Conservation (phyloP, 2,329 filamentous ascomycete species). For the Penicillium palitans region DNA sequence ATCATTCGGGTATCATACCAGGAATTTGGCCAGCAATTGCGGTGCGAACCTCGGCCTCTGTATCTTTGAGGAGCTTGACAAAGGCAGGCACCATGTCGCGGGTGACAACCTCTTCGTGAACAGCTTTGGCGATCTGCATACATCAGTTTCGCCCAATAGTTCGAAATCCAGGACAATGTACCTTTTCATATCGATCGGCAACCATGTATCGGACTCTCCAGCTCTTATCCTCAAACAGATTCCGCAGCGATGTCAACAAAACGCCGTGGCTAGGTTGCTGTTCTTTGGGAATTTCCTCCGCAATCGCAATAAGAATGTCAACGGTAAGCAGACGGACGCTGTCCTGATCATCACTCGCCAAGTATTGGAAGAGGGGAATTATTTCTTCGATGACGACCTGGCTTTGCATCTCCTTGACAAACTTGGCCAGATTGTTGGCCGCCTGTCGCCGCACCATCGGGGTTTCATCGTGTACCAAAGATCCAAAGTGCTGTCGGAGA, state of each 20-base stretch:
- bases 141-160: slow-evolving; percentile 17
- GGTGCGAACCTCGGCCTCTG: slow-evolving; percentile 94
- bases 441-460: slow-evolving; percentile 98
- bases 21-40: slow-evolving; percentile 97
- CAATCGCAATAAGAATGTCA: slow-evolving; percentile 92
- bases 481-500: slow-evolving; percentile 85
- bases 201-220: slow-evolving; percentile 99
- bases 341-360: slow-evolving; percentile 95
- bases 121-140: slow-evolving; percentile 87
- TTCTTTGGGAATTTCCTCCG: slow-evolving; percentile 96
- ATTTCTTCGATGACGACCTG: slow-evolving; percentile 94
- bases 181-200: slow-evolving; percentile 97
- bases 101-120: slow-evolving; percentile 93
- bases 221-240: slow-evolving; percentile 97
- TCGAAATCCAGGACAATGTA: slow-evolving; percentile 38
- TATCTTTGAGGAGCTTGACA: slow-evolving; percentile 96
- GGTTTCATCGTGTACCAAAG: slow-evolving; percentile 95
- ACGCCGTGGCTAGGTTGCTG: slow-evolving; percentile 96
- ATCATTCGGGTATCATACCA: slow-evolving; percentile 48
- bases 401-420: slow-evolving; percentile 94
- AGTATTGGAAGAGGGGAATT: slow-evolving; percentile 97
- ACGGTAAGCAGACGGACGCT: slow-evolving; percentile 95
- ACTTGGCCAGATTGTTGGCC: slow-evolving; percentile 94
- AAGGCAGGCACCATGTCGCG: slow-evolving; percentile 94
- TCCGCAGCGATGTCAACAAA: slow-evolving; percentile 83